Evolutionary conservation across 805 yeast species (phyloP), one percentile per base, ranked within the genome.

Genomic region (Candida gorgasii): DNA sequence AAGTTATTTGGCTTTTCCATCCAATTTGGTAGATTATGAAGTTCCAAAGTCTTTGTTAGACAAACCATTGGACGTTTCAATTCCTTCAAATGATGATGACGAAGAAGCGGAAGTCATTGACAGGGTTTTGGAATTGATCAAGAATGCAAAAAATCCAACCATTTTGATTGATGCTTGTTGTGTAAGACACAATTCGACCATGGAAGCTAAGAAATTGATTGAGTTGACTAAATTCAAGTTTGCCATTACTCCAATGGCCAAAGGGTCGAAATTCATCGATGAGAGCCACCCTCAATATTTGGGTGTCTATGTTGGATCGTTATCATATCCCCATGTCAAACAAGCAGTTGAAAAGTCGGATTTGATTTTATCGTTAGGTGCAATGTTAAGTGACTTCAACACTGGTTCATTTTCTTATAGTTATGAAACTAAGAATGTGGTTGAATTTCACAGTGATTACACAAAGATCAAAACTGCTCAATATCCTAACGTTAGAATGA

Each of bases 161-260:
- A 78, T 88, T 56, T 72, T 87, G 54, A 88, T 87, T 35, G 96
- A 87, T 69, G 95, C 95, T 36, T 87, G 96, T 75, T 88, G 90
- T 46, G 69, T 83, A 37, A 78, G 95, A 69, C 95, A 87, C 67
- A 71, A 73, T 51, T 85, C 82, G 50, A 75, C 73, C 58, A 63
- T 64, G n/a, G 87, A 82, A 63, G 83, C 86, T 46, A 70, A 67
- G 48, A 65, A 73, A 53, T 75, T 87, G 59, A 82, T 84, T 39
- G 76, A 78, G 43, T 61, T 69, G 45, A 85, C 95, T 38, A 80
- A 84, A 62, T 86, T 81, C 80, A 92, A 93, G 35, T 83, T 84
- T 37, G 87, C 80, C 65, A 84, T 84, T 43, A 88, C 96, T 41
- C 95, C 96, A 55, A 86, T 87, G 93, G 96, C 95, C 67, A 87